Evolutionary conservation across 1,284 basidiomycete genomes (phyloP).

Genomic region (Ganoderma resinaceum): DNA sequence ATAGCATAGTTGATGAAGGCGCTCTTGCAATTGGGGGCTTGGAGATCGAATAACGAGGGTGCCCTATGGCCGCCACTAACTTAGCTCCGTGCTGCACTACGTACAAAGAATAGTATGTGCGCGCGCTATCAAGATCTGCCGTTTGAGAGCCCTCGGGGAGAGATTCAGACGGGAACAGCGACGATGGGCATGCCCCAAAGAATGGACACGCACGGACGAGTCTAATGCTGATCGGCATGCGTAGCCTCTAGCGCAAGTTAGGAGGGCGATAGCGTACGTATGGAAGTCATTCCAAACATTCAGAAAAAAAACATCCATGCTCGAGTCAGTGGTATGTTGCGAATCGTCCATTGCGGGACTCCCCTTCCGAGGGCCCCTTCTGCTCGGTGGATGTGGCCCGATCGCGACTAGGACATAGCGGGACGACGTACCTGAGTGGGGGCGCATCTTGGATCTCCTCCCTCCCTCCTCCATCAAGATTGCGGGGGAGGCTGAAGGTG

Average conservation of each 20-base stretch:
- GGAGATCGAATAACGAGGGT: not conserved
- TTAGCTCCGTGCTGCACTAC: not conserved
- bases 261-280: not conserved
- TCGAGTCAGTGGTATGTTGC: not conserved
- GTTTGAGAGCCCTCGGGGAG: not conserved
- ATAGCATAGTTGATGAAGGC: not conserved
- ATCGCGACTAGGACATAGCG: not conserved
- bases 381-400: slow-evolving; percentile 3
- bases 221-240: not conserved
- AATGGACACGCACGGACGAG: not conserved
- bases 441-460: not conserved
- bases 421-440: slow-evolving; percentile 1
- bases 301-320: no score
- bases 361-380: slow-evolving; percentile 2
- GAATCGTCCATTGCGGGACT: not conserved
- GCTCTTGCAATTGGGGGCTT: not conserved
- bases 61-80: not conserved
- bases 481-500: not conserved
- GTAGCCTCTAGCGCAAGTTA: not conserved
- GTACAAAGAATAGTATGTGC: not conserved
- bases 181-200: not conserved
- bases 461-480: not conserved
- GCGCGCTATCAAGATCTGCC: not conserved
- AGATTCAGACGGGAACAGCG: not conserved
- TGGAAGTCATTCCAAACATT: not conserved